Evolutionary conservation across 257 asterid species (phyloP), one percentile per base, ranked within the genome.

Genomic region (Solanum lycopersicoides): DNA sequence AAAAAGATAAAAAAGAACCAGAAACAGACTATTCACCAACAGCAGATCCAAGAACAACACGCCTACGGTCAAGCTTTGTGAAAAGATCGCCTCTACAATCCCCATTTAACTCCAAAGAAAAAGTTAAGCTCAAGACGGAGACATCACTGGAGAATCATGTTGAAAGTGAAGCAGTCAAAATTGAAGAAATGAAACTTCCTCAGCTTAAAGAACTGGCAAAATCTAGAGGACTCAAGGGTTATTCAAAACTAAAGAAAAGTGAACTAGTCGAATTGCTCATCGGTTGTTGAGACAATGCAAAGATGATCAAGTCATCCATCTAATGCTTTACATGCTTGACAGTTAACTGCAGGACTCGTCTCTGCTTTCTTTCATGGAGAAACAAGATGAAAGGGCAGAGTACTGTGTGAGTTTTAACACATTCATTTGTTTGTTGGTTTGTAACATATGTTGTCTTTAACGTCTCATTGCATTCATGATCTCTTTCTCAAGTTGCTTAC

Each of bases 201-300:
- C 90, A 93, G 85, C 90, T 95, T 42, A 95, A 93, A 88, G 94
- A 93, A 90, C 87, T 90, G 5, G 97, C 97, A 39, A 95, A 94
- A 92, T 89, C 94, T 47, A 94, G 85, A 90, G 96, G 98, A 89
- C 89, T 94, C 45, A 93, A 87, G 88, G 97, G 98, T 83, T 94
- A 94, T 82, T 94, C 96, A n/a, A 94, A 91, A 88, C 92, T 94
- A 50, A 94, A 89, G 84, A 95, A 94, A 93, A 88, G 91, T 68
- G 97, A 95, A 69, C 91, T 95, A 37, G 86, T 94, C 18, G 93
- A 92, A 89, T 93, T 93, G 84, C 87, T 95, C 21, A 73, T 68
- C 87, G 88, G 89, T 76, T 88, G 84, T 45, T 44, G 25, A 79
- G 14, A 44, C n/a, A 25, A 76, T 14, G 60, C 0, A 44, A 1